These are phyloP conservation scores for Candida berthetii DNA, from an alignment of 805 yeast genomes.

Conservation along the genomic window DNA sequence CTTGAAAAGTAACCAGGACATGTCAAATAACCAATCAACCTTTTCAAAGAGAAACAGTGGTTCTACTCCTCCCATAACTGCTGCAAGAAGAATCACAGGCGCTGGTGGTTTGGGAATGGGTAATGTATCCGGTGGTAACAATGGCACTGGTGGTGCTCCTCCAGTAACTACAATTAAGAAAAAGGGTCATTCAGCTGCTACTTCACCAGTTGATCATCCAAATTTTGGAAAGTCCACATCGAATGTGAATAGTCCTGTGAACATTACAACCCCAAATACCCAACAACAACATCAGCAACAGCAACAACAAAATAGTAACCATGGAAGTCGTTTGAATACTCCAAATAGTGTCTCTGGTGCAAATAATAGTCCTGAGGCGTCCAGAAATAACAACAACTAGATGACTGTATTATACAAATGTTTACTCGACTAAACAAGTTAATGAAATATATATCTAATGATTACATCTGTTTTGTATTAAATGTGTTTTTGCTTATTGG, in stretches of 20 bases:
- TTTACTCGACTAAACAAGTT: constrained; percentile 3
- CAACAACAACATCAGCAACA: constrained; percentile 1
- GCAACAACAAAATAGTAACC: neutral
- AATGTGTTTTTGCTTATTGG: neutral
- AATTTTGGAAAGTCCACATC: neutral
- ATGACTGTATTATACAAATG: no score
- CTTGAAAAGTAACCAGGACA: constrained; percentile 7
- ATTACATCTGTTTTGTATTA: neutral
- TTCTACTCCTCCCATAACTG: constrained; percentile 6
- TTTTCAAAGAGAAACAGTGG: neutral
- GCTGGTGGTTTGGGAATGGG: neutral
- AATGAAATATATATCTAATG: constrained; percentile 1
- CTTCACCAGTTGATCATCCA: neutral
- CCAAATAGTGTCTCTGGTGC: neutral
- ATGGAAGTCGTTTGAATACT: neutral
- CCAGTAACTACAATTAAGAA: constrained; percentile 1
- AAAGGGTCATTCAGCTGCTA: neutral
- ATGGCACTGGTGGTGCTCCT: constrained; percentile 1
- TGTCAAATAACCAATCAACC: constrained; percentile 13
- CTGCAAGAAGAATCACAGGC: neutral
- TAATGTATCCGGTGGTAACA: neutral
- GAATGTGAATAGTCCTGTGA: constrained; percentile 2
- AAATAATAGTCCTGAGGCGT: neutral
- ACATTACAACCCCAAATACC: neutral
- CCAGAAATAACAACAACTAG: neutral